Evolutionary conservation across 805 yeast genomes (phyloP), one percentile per base, ranked within the genome.

Genomic region (Wickerhamiella siamensis): DNA sequence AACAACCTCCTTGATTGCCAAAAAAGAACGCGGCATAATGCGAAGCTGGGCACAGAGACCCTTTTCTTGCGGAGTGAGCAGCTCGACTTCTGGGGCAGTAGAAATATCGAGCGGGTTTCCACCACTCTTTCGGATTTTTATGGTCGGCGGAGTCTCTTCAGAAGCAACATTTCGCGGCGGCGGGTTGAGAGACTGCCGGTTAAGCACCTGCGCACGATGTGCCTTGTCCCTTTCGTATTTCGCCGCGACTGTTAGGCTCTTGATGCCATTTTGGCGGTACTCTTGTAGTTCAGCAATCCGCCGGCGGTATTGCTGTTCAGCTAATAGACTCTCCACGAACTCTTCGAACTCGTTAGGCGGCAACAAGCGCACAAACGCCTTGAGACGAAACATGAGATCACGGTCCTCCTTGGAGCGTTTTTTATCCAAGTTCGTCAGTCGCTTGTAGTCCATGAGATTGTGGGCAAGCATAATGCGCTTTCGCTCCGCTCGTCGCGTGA

Each of bases 401-500:
- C 87, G 79, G 55, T 84, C 95, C 54, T 93, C 97, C 57, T 86
- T 87, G 3, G 81, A 66, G 53, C 93, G 74, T 48, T 77, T 77
- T 63, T 91, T 91, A 54, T 91, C 99, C 29, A 72, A 63, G 21
- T 86, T 76, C 43, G 81, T 80, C 52, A 81, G 75, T 56, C 75
- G 79, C 47, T 94, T 70, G 58, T 88, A 91, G 43, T 93, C 97
- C 57, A 87, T 65, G 47, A 93, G 64, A 42, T 72, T 68, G 57
- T 93, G 86, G 42, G 75, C 74, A 43, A 91, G 66, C 56, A 91
- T 67, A 16, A 79, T 65, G 46, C 98, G 72, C 62, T 93, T 91
- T 52, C 93, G 72, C 60, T 91, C 98, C 0, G 95, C 94, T 56
- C 99, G 76, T 16, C 88, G 70, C 2, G 95, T 84, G 48, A 91